phyloP scores from a whole-genome alignment of 1,284 basidiomycete species.

The Mycena citricolor region DNA sequence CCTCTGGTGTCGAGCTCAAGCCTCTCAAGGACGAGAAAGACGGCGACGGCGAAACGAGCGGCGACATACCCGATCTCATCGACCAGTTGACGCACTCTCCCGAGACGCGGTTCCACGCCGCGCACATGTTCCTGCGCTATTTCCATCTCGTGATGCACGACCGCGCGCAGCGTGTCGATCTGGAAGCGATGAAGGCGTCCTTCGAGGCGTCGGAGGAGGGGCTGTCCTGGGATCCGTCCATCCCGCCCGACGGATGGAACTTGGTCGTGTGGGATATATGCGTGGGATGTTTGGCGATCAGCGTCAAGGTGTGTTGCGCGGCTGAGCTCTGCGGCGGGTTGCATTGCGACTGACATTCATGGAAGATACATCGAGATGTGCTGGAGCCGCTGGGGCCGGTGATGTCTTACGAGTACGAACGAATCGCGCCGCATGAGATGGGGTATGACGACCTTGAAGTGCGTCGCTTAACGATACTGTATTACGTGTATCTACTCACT shows the following conservation, averaged over 20 bases:
- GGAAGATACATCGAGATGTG: constrained; percentile 63
- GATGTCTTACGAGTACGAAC: constrained; percentile 47
- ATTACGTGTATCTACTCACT: constrained; percentile 1
- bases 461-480: constrained; percentile 11
- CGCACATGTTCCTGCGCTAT: constrained; percentile 54
- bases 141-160: constrained; percentile 36
- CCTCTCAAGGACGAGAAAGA: constrained; percentile 4
- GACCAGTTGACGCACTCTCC: constrained; percentile 52
- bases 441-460: constrained; percentile 54
- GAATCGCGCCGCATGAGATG: constrained; percentile 45
- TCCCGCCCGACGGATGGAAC: constrained; percentile 33
- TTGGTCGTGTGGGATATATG: constrained; percentile 53
- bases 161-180: constrained; percentile 6
- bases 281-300: constrained; percentile 53
- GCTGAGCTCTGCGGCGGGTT: too few species aligned
- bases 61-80: constrained; percentile 38
- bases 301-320: constrained; percentile 54
- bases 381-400: constrained; percentile 53
- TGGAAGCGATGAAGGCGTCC: constrained; percentile 18
- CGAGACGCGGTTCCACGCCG: constrained; percentile 63
- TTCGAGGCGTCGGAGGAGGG: constrained; percentile 12
- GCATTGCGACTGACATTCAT: not conserved
- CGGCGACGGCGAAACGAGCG: constrained; percentile 16
- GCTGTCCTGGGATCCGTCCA: constrained; percentile 3
- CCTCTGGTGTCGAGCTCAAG: constrained; percentile 2